Evolutionary conservation across 164 flowering plant species (phyloP).

Genomic region (Houttuynia cordata): DNA sequence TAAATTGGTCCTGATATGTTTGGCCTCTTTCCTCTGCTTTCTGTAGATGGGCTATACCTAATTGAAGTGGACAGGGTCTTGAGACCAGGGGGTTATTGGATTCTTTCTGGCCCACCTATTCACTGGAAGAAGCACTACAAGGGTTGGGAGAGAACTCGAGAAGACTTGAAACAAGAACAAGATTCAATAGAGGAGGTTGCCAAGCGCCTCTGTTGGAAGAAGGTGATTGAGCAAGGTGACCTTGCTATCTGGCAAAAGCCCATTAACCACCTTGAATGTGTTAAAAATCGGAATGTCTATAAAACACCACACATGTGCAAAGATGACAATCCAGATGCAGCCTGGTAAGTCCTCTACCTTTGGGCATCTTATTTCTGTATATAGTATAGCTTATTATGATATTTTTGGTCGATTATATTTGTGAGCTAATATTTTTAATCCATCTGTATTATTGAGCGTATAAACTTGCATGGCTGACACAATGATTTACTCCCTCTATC

Average conservation of each 20-base stretch:
- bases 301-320: slow-evolving; percentile 72
- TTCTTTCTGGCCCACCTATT: slow-evolving; percentile 96
- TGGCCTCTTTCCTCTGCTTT: neutral
- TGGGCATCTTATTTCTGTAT: no score
- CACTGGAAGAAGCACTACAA: slow-evolving; percentile 78
- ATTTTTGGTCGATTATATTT: no score
- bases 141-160: slow-evolving; percentile 96
- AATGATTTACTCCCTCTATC: no score
- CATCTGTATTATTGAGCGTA: no score
- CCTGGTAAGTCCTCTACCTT: slow-evolving; percentile 49
- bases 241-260: slow-evolving; percentile 90
- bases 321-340: slow-evolving; percentile 57
- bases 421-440: no score
- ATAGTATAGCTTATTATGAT: no score
- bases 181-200: slow-evolving; percentile 75
- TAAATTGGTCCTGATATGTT: no score
- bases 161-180: slow-evolving; percentile 86
- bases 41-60: slow-evolving; percentile 69
- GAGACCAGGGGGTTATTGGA: slow-evolving; percentile 96
- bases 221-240: slow-evolving; percentile 67
- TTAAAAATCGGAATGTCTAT: slow-evolving; percentile 25
- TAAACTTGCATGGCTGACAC: no score
- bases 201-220: slow-evolving; percentile 79
- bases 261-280: slow-evolving; percentile 66
- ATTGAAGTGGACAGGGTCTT: slow-evolving; percentile 86